A percentile compares a stretch with the other conserved stretches of the same genome.
These are phyloP conservation scores for Cydonia oblonga DNA, from an alignment of 331 rosid species.

Conservation along the genomic window DNA sequence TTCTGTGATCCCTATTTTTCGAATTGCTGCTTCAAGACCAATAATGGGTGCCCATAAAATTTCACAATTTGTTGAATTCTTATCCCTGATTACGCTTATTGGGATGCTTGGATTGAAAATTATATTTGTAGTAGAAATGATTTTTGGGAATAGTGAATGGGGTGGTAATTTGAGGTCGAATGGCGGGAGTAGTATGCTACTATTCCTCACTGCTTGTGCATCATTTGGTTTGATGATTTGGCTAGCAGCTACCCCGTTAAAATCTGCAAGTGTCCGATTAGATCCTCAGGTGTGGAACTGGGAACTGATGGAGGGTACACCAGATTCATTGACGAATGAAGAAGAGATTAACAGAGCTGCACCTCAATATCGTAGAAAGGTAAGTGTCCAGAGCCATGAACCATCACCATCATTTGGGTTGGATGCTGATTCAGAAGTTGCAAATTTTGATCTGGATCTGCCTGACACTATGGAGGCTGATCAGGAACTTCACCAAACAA, in stretches of 20 bases:
- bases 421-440: slow-evolving; percentile 34
- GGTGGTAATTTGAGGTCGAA: slow-evolving; percentile 60
- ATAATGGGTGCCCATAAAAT: slow-evolving; percentile 77
- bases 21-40: slow-evolving; percentile 71
- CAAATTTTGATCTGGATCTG: slow-evolving; percentile 24
- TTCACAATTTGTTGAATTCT: slow-evolving; percentile 65
- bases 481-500: slow-evolving; percentile 23
- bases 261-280: slow-evolving; percentile 47
- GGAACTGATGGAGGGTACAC: slow-evolving; percentile 22
- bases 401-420: slow-evolving; percentile 15
- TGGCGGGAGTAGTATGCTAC: slow-evolving; percentile 49
- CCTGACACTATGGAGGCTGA: slow-evolving; percentile 56
- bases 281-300: slow-evolving; percentile 39
- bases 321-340: slow-evolving; percentile 14
- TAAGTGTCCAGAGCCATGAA: slow-evolving; percentile 24
- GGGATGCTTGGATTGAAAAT: slow-evolving; percentile 78
- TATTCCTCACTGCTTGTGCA: slow-evolving; percentile 42
- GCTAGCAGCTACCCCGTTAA: slow-evolving; percentile 77
- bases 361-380: slow-evolving; percentile 33
- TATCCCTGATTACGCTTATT: slow-evolving; percentile 44
- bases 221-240: slow-evolving; percentile 71
- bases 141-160: slow-evolving; percentile 91
- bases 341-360: slow-evolving; percentile 29
- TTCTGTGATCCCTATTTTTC: slow-evolving; percentile 77
- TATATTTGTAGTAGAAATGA: slow-evolving; percentile 69